A percentile compares a stretch with the other conserved stretches of the same genome.
These are phyloP conservation scores for Diplodia seriata DNA, from an alignment of 2,329 filamentous ascomycete genomes.

Conservation along the genomic window DNA sequence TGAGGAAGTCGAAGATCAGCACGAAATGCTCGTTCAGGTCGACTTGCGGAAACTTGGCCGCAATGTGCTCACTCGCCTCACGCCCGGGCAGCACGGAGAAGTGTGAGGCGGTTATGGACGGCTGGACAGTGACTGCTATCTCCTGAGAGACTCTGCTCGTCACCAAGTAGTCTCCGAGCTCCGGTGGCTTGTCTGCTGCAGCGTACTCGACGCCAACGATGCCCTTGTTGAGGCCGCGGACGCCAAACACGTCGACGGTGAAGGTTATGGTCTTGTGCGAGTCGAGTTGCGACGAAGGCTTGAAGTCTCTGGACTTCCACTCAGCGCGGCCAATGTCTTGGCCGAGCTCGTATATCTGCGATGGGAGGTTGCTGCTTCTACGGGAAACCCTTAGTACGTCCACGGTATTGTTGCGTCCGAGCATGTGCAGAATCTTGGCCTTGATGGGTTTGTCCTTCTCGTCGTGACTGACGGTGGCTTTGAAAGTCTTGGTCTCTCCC, in stretches of 20 bases:
- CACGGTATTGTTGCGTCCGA: conserved; percentile 88
- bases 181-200: conserved; percentile 24
- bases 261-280: conserved; percentile 60
- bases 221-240: conserved; percentile 20
- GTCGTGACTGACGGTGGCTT: conserved; percentile 77
- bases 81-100: conserved; percentile 23
- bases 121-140: conserved; percentile 24
- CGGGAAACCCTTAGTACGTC: conserved; percentile 76
- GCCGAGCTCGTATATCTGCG: conserved; percentile 86
- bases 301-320: conserved; percentile 33
- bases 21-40: conserved; percentile 15
- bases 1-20: conserved; percentile 17
- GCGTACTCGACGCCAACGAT: conserved; percentile 27
- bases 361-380: conserved; percentile 75
- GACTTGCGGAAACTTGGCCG: conserved; percentile 22
- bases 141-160: conserved; percentile 29
- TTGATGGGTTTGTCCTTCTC: conserved; percentile 67
- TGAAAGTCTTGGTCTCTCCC: conserved; percentile 81
- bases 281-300: conserved; percentile 45
- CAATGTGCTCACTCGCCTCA: conserved; percentile 15
- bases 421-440: conserved; percentile 84
- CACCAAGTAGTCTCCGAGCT: conserved; percentile 20
- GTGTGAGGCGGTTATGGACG: conserved; percentile 15
- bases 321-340: conserved; percentile 73
- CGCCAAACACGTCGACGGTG: conserved; percentile 25